phyloP scores from a whole-genome alignment of 2,329 filamentous ascomycete species.

The Fusarium domesticum region DNA sequence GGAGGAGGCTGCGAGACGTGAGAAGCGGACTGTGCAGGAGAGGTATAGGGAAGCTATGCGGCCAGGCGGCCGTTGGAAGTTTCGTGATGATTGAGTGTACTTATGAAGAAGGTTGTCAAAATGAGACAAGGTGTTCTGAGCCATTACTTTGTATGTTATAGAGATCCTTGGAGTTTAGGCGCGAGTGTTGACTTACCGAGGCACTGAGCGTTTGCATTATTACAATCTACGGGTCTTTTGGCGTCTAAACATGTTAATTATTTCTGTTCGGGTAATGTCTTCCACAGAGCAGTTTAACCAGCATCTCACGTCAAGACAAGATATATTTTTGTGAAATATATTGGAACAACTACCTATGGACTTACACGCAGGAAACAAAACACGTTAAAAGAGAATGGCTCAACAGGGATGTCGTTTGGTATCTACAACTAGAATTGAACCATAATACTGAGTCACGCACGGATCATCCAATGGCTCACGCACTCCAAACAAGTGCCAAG shows the following conservation, averaged over 20 bases:
- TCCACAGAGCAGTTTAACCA: background rate
- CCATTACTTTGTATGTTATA: background rate
- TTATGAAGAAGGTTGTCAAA: background rate
- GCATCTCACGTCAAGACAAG: background rate
- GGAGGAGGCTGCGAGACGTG: constrained; percentile 60
- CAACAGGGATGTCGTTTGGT: background rate
- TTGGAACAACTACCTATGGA: background rate
- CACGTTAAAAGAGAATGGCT: background rate
- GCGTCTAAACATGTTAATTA: background rate
- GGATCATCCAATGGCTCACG: constrained; percentile 3
- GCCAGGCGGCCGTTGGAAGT: constrained; percentile 72
- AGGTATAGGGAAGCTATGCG: constrained; percentile 80
- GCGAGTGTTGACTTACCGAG: background rate
- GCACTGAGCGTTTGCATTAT: background rate
- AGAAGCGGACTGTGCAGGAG: constrained; percentile 64
- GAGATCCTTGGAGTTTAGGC: background rate
- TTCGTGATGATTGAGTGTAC: constrained; percentile 67
- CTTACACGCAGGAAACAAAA: background rate
- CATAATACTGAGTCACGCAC: constrained; percentile 12
- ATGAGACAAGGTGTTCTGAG: background rate
- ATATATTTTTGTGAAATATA: background rate
- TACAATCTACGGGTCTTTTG: background rate
- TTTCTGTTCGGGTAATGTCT: background rate
- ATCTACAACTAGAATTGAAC: constrained; percentile 4
- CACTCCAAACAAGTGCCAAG: background rate